Conservation (phyloP, 176 grass and related monocot genomes). For the Rhynchospora tenuis region DNA sequence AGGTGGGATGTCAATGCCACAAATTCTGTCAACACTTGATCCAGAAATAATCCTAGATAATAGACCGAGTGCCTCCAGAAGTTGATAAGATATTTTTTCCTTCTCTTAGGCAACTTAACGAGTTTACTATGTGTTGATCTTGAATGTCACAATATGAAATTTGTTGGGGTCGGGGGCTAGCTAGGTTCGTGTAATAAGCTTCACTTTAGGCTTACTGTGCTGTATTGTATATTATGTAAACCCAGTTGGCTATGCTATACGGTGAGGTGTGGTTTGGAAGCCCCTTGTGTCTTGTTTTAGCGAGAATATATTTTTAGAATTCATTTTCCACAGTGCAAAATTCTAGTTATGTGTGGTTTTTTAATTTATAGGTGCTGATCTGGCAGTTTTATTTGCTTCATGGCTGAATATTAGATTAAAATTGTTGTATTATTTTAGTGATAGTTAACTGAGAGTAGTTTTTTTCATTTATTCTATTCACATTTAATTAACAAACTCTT, state of each 20-base stretch:
- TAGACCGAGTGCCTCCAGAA: conserved; percentile 48
- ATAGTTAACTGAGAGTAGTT: not conserved
- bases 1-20: conserved; percentile 97
- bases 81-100: conserved; percentile 28
- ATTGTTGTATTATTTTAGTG: not conserved
- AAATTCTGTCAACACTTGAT: conserved; percentile 74
- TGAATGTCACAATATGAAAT: conserved; percentile 5
- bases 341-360: not conserved
- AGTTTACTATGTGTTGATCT: not conserved
- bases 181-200: conserved; percentile 10
- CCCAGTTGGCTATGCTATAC: conserved; percentile 5
- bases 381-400: conserved; percentile 9
- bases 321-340: not conserved
- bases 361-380: not conserved
- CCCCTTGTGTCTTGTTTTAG: not conserved
- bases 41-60: conserved; percentile 46
- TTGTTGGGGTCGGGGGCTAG: not conserved
- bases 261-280: conserved; percentile 10
- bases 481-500: not conserved
- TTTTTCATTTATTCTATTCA: not conserved
- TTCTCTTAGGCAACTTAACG: conserved; percentile 4
- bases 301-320: not conserved
- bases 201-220: not conserved
- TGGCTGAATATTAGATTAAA: not conserved
- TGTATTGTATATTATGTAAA: conserved; percentile 28